phyloP scores from a whole-genome alignment of 495 filamentous ascomycete species.

The Viridothelium virens region DNA sequence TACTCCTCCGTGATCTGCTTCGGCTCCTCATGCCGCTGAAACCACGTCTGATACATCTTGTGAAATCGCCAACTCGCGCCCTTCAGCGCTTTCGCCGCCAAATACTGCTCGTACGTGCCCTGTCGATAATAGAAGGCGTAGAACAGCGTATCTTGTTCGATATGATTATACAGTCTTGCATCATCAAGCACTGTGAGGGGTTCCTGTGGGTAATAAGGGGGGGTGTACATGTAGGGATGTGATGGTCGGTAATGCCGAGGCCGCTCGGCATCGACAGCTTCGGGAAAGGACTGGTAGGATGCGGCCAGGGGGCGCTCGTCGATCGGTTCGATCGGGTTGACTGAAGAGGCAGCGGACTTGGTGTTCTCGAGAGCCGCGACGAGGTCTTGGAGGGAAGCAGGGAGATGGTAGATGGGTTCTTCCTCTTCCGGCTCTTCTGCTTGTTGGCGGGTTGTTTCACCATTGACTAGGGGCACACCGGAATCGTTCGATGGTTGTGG shows the following conservation, averaged over 20 bases:
- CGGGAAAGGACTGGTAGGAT: conserved; percentile 63
- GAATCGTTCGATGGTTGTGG: conserved; percentile 23
- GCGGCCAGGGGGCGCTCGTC: conserved; percentile 57
- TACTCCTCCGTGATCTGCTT: conserved; percentile 98
- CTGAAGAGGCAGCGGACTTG: conserved; percentile 42
- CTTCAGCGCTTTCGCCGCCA: conserved; percentile 93
- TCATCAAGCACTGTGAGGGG: conserved; percentile 85
- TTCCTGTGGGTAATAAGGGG: conserved; percentile 84
- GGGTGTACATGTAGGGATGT: conserved; percentile 61
- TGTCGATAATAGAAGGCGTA: conserved; percentile 99
- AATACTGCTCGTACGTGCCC: conserved; percentile 87
- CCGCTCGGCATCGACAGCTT: conserved; percentile 68
- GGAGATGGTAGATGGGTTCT: conserved; percentile 93
- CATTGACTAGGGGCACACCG: conserved; percentile 44
- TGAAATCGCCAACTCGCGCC: conserved; percentile 98
- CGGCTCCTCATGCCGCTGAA: conserved; percentile 95
- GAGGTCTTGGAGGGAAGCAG: conserved; percentile 78
- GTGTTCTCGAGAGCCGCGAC: conserved; percentile 83
- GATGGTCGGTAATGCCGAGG: conserved; percentile 78
- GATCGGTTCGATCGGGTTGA: conserved; percentile 20
- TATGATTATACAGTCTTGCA: conserved; percentile 72
- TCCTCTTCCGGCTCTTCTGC: conserved; percentile 47
- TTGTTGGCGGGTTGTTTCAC: conserved; percentile 35
- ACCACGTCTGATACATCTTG: conserved; percentile 99
- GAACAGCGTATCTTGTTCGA: conserved; percentile 95